These are phyloP conservation scores for Chrysoporthe puriensis DNA, from an alignment of 2,329 filamentous ascomycete species.

Conservation along the genomic window DNA sequence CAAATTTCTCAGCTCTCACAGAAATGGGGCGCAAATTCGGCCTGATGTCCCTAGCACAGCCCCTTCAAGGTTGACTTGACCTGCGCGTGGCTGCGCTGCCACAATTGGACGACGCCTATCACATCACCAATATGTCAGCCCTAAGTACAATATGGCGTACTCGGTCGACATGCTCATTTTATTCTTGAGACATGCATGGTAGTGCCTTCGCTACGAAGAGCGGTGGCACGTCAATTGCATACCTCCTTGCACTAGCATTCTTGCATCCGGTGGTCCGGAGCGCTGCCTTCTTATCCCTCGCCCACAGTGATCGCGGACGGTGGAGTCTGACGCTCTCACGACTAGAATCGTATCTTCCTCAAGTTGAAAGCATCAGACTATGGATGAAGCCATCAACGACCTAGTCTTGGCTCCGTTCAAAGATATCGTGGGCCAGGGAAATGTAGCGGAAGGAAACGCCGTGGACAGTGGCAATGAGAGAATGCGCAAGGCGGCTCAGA, in stretches of 20 bases:
- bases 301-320: not conserved
- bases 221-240: not conserved
- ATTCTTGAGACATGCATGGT: not conserved
- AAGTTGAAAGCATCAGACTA: not conserved
- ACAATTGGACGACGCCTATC: constrained; percentile 1
- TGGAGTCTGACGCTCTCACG: not conserved
- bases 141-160: not conserved
- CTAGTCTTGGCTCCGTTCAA: constrained; percentile 23
- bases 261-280: not conserved
- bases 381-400: constrained; percentile 17
- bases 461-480: constrained; percentile 42
- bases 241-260: not conserved
- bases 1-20: not conserved
- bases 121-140: not conserved
- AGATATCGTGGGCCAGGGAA: constrained; percentile 22
- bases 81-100: constrained; percentile 1
- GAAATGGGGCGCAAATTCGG: not conserved
- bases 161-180: not conserved
- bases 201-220: not conserved
- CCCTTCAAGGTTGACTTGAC: not conserved
- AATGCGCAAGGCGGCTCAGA: constrained; percentile 52
- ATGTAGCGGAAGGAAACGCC: constrained; percentile 41
- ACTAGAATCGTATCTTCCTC: not conserved
- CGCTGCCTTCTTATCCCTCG: not conserved
- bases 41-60: not conserved